Evolutionary conservation across 1,284 basidiomycete species (phyloP).

Genomic region (Entoloma clypeatum): DNA sequence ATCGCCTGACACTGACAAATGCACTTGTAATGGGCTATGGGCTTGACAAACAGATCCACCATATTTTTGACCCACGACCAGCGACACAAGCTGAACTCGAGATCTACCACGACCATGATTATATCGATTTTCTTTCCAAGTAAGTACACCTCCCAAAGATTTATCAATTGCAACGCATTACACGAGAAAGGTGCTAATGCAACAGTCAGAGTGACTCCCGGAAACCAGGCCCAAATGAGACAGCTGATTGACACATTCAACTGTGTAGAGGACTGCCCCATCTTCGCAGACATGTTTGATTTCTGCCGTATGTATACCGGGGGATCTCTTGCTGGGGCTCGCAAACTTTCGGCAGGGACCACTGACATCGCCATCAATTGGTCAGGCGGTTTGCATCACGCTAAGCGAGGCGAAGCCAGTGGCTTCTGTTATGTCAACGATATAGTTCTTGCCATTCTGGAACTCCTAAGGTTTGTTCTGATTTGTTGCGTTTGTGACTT

Average conservation of each 20-base stretch:
- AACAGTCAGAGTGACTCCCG: constrained; percentile 83
- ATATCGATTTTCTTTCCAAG: constrained; percentile 92
- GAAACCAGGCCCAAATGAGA: constrained; percentile 71
- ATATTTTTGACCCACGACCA: constrained; percentile 84
- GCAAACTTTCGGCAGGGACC: constrained; percentile 79
- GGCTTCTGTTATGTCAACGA: constrained; percentile 98
- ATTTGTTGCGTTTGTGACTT: background rate
- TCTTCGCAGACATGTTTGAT: constrained; percentile 90
- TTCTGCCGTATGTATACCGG: constrained; percentile 93
- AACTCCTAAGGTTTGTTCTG: constrained; percentile 73
- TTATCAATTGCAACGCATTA: too few species aligned
- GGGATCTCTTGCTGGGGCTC: constrained; percentile 84
- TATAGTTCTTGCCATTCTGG: constrained; percentile 91
- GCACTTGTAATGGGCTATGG: constrained; percentile 96
- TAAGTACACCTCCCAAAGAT: constrained; percentile 38
- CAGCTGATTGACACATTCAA: constrained; percentile 80
- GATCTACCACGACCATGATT: constrained; percentile 91
- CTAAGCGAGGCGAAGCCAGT: constrained; percentile 93
- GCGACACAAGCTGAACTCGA: constrained; percentile 91
- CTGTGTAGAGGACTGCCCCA: constrained; percentile 91
- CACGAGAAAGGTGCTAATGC: too few species aligned
- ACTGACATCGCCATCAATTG: constrained; percentile 98
- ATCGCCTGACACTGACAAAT: constrained; percentile 91
- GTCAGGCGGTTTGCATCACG: constrained; percentile 95
- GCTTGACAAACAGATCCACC: constrained; percentile 91